These are phyloP conservation scores for Rutstroemia sydowiana DNA, from an alignment of 2,329 filamentous ascomycete genomes.

Conservation along the genomic window DNA sequence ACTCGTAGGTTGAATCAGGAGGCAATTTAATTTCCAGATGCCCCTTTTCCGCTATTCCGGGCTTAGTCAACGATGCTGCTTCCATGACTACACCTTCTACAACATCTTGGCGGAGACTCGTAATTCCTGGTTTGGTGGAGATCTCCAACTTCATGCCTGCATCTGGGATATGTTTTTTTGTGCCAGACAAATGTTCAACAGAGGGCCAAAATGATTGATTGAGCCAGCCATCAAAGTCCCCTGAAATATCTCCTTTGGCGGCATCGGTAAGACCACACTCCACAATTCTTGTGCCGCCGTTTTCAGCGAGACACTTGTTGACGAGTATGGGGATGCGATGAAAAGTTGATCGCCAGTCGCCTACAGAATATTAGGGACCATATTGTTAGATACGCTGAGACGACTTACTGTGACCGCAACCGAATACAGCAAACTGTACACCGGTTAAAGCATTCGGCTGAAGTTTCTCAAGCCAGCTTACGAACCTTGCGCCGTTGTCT, in stretches of 20 bases:
- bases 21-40: conserved; percentile 49
- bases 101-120: conserved; percentile 50
- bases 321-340: conserved; percentile 58
- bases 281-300: neutral
- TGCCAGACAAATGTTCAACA: conserved; percentile 10
- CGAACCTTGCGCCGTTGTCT: conserved; percentile 63
- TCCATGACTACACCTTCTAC: conserved; percentile 51
- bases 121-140: conserved; percentile 15
- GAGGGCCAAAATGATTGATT: conserved; percentile 46
- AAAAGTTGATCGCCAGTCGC: conserved; percentile 55
- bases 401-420: conserved; percentile 46
- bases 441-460: conserved; percentile 40
- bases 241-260: conserved; percentile 50
- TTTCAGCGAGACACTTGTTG: conserved; percentile 31
- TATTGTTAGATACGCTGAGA: conserved; percentile 30
- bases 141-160: neutral
- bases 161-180: neutral
- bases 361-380: conserved; percentile 11
- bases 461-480: conserved; percentile 50
- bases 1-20: conserved; percentile 55
- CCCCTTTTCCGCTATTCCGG: neutral
- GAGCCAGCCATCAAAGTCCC: conserved; percentile 61
- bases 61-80: conserved; percentile 42
- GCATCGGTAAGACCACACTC: neutral
- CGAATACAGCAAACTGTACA: conserved; percentile 61